Evolutionary conservation across 257 asterid species (phyloP), one percentile per base, ranked within the genome.

Genomic region (Leonotis leonurus): DNA sequence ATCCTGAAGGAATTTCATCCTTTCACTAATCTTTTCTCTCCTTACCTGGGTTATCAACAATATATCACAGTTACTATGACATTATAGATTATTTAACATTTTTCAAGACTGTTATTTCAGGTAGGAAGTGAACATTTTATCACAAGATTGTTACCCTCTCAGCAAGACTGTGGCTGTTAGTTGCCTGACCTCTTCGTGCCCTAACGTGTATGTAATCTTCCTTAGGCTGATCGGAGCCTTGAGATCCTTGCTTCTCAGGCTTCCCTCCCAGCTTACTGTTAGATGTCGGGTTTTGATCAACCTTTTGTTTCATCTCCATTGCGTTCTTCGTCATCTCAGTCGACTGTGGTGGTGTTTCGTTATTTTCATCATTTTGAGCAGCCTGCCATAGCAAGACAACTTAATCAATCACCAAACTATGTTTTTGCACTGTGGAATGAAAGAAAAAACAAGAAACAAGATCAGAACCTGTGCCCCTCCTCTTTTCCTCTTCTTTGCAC

Each of bases 1-100:
- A 81, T 93, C 99, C 73, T 93, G 99, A 73, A 93, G 99, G 76
- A 85, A 89, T 70, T 89, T 93, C 99, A 93, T 93, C 76, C 99
- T 85, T 76, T 93, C 97, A 64, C 99, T 93, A 55, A 93, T 93
- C 78, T 85, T 93, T 72, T 93, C 99, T 80, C 99, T 84, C 80
- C 99, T 83, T 18, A 87, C 89, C 99, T 93, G 69, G 59, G 79
- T 46, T 35, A 60, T 36, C 66, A 75, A n/a, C n/a, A n/a, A n/a
- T n/a, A n/a, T n/a, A n/a, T n/a, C n/a, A n/a, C n/a, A n/a, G n/a
- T n/a, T n/a, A n/a, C n/a, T n/a, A n/a, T n/a, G n/a, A n/a, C n/a
- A n/a, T n/a, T n/a, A n/a, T n/a, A n/a, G n/a, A n/a, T n/a, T n/a
- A n/a, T n/a, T n/a, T n/a, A n/a, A n/a, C 39, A 6, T n/a, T n/a